A percentile compares a stretch with the other conserved stretches of the same genome.
Evolutionary conservation across 768 basidiomycete species (phyloP).

Genomic region (Boletus edulis): DNA sequence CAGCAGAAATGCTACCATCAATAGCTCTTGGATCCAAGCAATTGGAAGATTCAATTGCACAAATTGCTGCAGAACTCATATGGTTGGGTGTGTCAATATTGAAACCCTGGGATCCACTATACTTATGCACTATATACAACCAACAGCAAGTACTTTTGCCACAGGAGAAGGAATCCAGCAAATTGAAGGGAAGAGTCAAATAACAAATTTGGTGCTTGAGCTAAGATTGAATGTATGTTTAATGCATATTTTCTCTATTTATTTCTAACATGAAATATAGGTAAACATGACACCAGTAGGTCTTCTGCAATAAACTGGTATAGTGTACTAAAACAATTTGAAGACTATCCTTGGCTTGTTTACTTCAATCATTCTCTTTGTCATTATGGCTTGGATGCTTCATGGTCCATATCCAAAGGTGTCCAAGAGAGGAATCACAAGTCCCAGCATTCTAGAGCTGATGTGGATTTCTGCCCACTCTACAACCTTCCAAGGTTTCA

Average conservation of each 20-base stretch:
- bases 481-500: not conserved
- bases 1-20: not conserved
- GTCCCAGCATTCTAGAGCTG: not conserved
- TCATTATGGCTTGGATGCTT: not conserved
- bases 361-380: not conserved
- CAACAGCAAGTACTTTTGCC: not conserved
- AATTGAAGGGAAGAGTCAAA: not conserved
- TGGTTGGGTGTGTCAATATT: constrained; percentile 6
- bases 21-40: not conserved
- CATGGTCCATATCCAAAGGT: not conserved
- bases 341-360: not conserved
- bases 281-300: not conserved
- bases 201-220: not conserved
- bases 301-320: not conserved
- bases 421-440: not conserved
- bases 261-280: not conserved
- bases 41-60: constrained; percentile 5
- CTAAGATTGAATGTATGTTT: not conserved
- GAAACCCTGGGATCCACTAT: too few species aligned
- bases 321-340: not conserved
- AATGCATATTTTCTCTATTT: not conserved
- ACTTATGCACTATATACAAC: too few species aligned
- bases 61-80: not conserved
- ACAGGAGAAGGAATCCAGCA: not conserved
- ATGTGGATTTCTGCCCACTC: not conserved